These are phyloP conservation scores for Holtermannia corniformis DNA, from an alignment of 768 basidiomycete species.

Conservation along the genomic window DNA sequence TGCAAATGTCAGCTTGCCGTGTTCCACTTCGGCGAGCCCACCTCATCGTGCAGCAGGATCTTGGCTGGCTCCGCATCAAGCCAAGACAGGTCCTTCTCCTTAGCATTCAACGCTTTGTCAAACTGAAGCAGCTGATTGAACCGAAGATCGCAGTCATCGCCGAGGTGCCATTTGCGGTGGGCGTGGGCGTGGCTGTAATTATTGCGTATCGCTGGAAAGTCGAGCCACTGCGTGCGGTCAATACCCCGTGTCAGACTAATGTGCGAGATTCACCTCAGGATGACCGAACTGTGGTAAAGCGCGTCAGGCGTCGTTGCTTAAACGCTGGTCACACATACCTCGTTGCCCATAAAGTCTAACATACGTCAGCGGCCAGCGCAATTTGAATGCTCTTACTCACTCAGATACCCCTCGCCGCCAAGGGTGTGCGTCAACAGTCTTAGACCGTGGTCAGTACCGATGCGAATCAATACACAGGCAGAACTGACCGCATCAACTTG, in stretches of 20 bases:
- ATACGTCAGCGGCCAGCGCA: background rate
- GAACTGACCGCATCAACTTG: slow-evolving; percentile 11
- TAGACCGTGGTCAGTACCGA: background rate
- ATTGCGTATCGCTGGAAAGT: slow-evolving; percentile 11
- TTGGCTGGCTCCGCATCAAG: background rate
- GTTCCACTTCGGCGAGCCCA: background rate
- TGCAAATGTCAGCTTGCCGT: slow-evolving; percentile 2
- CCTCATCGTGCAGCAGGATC: slow-evolving; percentile 3
- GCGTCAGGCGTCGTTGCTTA: background rate
- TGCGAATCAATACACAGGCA: background rate
- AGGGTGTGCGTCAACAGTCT: slow-evolving; percentile 8
- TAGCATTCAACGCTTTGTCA: slow-evolving; percentile 1
- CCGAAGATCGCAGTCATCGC: slow-evolving; percentile 6
- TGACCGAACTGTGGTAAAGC: slow-evolving; percentile 10
- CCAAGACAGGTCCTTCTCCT: background rate
- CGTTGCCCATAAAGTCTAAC: slow-evolving; percentile 19
- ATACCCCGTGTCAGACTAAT: background rate
- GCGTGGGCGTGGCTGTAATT: slow-evolving; percentile 7
- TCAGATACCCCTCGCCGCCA: slow-evolving; percentile 16
- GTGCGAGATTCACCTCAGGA: slow-evolving; percentile 6
- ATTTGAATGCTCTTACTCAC: slow-evolving; percentile 3
- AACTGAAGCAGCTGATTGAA: slow-evolving; percentile 9
- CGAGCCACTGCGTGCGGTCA: slow-evolving; percentile 10
- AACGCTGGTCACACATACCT: slow-evolving; percentile 1
- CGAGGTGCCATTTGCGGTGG: slow-evolving; percentile 13